Evolutionary conservation across 1,284 basidiomycete genomes (phyloP).

Genomic region (Ustilago esculenta): DNA sequence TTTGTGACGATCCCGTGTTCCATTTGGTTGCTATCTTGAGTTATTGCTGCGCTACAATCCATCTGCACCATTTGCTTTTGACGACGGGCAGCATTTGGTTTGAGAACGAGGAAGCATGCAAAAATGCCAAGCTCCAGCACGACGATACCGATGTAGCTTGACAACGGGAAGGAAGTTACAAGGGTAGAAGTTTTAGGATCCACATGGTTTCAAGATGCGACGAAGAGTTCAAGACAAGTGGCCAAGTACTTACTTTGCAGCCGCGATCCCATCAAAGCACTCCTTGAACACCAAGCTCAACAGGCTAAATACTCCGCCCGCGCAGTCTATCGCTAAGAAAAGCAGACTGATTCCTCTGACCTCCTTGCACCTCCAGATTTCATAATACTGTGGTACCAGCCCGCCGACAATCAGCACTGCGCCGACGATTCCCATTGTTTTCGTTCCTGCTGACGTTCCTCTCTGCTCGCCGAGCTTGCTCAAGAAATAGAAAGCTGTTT

Average conservation of each 20-base stretch:
- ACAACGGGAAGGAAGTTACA: no score
- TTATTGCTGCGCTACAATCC: background rate
- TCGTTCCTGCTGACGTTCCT: slow-evolving; percentile 71
- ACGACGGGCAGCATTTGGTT: slow-evolving; percentile 69
- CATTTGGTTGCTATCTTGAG: slow-evolving; percentile 6
- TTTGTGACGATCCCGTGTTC: background rate
- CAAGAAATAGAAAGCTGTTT: slow-evolving; percentile 73
- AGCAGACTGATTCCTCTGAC: slow-evolving; percentile 78
- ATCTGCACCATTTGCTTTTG: background rate
- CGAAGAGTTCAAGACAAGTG: no score
- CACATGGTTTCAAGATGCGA: no score
- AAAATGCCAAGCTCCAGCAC: slow-evolving; percentile 73
- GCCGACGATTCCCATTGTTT: slow-evolving; percentile 76
- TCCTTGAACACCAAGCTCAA: slow-evolving; percentile 77
- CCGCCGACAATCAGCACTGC: slow-evolving; percentile 74
- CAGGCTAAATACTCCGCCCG: slow-evolving; percentile 77
- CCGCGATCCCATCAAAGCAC: slow-evolving; percentile 76
- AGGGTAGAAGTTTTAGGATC: no score
- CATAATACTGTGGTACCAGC: slow-evolving; percentile 73
- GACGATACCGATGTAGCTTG: slow-evolving; percentile 73
- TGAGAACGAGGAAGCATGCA: slow-evolving; percentile 74
- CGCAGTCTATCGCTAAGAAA: slow-evolving; percentile 78
- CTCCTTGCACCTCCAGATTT: slow-evolving; percentile 77
- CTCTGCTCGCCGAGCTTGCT: slow-evolving; percentile 69
- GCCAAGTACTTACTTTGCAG: slow-evolving; percentile 51